phyloP scores from a whole-genome alignment of 192 early-diverging fungal genomes.

The Entophlyctis luteolus region DNA sequence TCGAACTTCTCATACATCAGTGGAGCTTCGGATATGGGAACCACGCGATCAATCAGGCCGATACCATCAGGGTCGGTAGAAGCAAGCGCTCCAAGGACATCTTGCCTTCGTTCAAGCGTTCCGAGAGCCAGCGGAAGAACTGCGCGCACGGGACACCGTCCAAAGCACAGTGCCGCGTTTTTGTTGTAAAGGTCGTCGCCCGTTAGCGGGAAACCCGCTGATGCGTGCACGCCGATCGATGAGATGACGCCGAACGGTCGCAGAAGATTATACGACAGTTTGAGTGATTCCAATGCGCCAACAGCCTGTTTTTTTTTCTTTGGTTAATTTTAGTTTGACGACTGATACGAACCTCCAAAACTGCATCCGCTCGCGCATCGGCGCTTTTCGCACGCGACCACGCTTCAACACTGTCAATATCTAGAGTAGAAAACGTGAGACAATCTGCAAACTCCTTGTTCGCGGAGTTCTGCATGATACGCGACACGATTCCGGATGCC shows the following conservation, averaged over 20 bases:
- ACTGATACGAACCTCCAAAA: not conserved
- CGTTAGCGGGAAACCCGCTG: constrained; percentile 49
- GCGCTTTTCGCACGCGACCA: not conserved
- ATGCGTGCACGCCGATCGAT: constrained; percentile 52
- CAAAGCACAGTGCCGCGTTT: constrained; percentile 50
- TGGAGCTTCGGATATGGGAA: constrained; percentile 35
- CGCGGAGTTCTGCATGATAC: not conserved
- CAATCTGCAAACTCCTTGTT: too few species aligned
- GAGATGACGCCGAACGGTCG: constrained; percentile 52
- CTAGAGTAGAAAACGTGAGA: not conserved
- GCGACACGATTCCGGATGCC: not conserved
- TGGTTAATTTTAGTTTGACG: not conserved
- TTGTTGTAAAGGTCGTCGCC: constrained; percentile 54
- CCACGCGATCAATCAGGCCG: constrained; percentile 32
- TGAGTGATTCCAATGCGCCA: constrained; percentile 39
- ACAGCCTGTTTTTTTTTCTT: constrained; percentile 28
- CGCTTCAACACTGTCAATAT: not conserved
- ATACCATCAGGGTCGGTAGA: constrained; percentile 13
- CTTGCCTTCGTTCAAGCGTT: constrained; percentile 27
- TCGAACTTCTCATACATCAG: constrained; percentile 53
- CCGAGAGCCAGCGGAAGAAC: constrained; percentile 40
- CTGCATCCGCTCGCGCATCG: constrained; percentile 4
- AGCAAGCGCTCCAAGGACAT: constrained; percentile 40
- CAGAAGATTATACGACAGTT: constrained; percentile 42
- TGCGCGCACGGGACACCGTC: constrained; percentile 48